Percentiles rank a stretch among this genome's conserved stretches.
Conservation (phyloP, 345 rosid species). For the Ceriops tagal region DNA sequence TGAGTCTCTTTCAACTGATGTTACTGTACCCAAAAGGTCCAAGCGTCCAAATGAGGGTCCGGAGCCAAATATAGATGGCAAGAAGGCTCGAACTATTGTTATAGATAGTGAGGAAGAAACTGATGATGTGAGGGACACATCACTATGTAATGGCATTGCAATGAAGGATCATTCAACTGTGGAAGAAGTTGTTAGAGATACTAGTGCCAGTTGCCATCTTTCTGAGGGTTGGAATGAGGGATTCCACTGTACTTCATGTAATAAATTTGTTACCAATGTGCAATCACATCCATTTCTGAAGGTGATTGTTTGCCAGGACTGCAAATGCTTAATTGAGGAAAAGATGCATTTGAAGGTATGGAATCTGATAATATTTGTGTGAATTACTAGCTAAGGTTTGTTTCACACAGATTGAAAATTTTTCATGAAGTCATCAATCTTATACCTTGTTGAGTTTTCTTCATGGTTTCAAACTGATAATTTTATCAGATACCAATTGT, state of each 20-base stretch:
- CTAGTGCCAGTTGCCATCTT: conserved; percentile 23
- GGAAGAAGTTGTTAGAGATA: conserved; percentile 22
- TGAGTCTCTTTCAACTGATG: conserved; percentile 33
- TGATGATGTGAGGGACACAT: conserved; percentile 31
- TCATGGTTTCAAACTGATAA: no score
- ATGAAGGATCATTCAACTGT: conserved; percentile 28
- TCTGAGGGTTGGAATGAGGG: conserved; percentile 31
- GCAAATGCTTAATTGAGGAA: conserved; percentile 65
- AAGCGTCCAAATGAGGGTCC: conserved; percentile 45
- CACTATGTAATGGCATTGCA: conserved; percentile 18
- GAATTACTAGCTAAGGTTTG: neutral
- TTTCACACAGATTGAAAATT: no score
- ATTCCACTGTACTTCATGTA: conserved; percentile 78
- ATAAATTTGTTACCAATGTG: conserved; percentile 56
- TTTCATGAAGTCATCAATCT: no score
- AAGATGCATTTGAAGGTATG: conserved; percentile 68
- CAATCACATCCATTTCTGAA: conserved; percentile 75
- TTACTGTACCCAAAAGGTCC: conserved; percentile 24
- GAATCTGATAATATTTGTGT: neutral
- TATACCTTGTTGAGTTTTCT: no score
- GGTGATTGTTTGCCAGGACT: conserved; percentile 82
- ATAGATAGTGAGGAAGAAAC: conserved; percentile 45
- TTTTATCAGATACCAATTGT: neutral
- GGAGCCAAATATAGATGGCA: conserved; percentile 36
- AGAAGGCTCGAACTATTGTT: conserved; percentile 38